Evolutionary conservation across 257 asterid genomes (phyloP).

Genomic region (Solanum okadae): DNA sequence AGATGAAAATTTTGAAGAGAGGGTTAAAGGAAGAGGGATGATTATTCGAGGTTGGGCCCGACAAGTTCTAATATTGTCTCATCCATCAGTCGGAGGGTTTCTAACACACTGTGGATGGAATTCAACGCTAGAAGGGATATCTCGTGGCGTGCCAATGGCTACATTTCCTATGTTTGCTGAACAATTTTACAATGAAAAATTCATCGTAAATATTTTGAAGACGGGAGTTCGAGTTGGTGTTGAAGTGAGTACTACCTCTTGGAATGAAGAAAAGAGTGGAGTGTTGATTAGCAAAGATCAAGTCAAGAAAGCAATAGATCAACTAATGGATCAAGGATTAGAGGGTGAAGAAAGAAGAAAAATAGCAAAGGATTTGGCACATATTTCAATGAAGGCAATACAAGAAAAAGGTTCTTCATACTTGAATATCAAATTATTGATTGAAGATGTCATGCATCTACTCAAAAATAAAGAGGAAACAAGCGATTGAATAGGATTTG

Average conservation of each 20-base stretch:
- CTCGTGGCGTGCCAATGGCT: slow-evolving; percentile 15
- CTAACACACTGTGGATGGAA: slow-evolving; percentile 46
- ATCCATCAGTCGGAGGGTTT: slow-evolving; percentile 13
- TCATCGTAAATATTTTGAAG: slow-evolving; percentile 6
- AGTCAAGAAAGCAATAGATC: background rate
- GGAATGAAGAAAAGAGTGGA: slow-evolving; percentile 6
- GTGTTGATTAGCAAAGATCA: background rate
- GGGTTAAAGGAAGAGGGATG: slow-evolving; percentile 12
- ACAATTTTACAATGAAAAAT: slow-evolving; percentile 21
- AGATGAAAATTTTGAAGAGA: slow-evolving; percentile 1
- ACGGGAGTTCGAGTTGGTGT: slow-evolving; percentile 12
- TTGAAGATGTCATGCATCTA: slow-evolving; percentile 7
- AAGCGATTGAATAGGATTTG: background rate
- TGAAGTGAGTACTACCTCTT: background rate
- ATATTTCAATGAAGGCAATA: slow-evolving; percentile 13
- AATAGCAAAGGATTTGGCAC: slow-evolving; percentile 15
- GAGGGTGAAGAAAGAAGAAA: slow-evolving; percentile 15
- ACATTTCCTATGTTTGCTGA: slow-evolving; percentile 26
- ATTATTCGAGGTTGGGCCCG: slow-evolving; percentile 37
- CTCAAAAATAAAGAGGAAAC: background rate
- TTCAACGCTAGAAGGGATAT: slow-evolving; percentile 19
- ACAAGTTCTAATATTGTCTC: slow-evolving; percentile 31
- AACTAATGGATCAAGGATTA: slow-evolving; percentile 22
- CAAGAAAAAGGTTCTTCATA: slow-evolving; percentile 22
- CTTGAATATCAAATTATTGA: background rate